A percentile compares a stretch with the other conserved stretches of the same genome.
phyloP scores from a whole-genome alignment of 371 early-diverging fungal genomes.

The Zopfochytrium polystomum region DNA sequence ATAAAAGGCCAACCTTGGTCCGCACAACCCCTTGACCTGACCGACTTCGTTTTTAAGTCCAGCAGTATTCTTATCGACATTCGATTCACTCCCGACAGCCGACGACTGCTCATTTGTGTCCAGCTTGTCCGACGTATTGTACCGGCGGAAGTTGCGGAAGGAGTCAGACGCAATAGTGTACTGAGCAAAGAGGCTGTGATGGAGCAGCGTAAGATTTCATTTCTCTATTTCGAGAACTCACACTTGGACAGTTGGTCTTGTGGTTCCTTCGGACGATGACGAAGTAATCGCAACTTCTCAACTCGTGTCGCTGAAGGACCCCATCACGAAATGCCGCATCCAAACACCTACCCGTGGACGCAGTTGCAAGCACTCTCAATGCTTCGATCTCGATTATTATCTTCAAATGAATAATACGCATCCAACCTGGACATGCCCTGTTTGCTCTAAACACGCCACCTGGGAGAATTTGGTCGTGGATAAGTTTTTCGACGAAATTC shows the following conservation, averaged over 20 bases:
- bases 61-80: constrained; percentile 16
- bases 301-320: constrained; percentile 24
- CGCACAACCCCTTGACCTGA: constrained; percentile 22
- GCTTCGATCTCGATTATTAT: constrained; percentile 24
- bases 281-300: constrained; percentile 21
- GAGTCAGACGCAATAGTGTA: neutral
- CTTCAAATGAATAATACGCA: constrained; percentile 19
- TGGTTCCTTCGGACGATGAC: constrained; percentile 10
- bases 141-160: constrained; percentile 2
- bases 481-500: constrained; percentile 18
- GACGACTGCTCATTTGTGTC: constrained; percentile 7
- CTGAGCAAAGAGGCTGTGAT: constrained; percentile 13
- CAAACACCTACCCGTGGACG: constrained; percentile 6
- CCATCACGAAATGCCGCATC: constrained; percentile 17
- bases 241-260: no score
- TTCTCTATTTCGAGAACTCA: neutral
- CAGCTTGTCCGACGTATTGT: constrained; percentile 4
- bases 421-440: constrained; percentile 28
- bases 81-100: constrained; percentile 2
- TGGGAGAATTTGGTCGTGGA: constrained; percentile 21
- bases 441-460: constrained; percentile 20
- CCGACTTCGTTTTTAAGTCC: constrained; percentile 6
- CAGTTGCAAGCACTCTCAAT: constrained; percentile 21
- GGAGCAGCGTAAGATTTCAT: constrained; percentile 13
- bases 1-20: constrained; percentile 28